Evolutionary conservation across 2,329 filamentous ascomycete species (phyloP).

Genomic region (Fusarium xylarioides): DNA sequence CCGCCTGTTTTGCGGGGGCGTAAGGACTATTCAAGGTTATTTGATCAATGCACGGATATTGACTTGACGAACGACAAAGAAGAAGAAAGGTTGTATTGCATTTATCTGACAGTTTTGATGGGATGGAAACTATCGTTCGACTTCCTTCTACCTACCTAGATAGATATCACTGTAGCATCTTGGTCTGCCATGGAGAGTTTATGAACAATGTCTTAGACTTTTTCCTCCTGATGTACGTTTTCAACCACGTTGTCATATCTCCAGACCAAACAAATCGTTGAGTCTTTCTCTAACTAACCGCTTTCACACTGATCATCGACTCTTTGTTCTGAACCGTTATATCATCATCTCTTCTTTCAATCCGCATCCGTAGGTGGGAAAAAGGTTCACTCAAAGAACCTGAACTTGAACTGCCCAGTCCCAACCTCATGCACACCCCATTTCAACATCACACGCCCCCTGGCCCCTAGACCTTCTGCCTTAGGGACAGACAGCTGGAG

Average conservation of each 20-base stretch:
- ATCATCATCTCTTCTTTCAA: not conserved
- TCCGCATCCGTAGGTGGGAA: slow-evolving; percentile 1
- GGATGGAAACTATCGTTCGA: not conserved
- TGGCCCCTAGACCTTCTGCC: slow-evolving; percentile 17
- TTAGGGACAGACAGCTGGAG: slow-evolving; percentile 11
- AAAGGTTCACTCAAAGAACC: slow-evolving; percentile 11
- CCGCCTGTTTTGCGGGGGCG: slow-evolving; percentile 9
- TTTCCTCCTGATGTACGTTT: slow-evolving; percentile 27
- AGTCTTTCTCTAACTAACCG: not conserved
- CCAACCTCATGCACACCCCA: slow-evolving; percentile 15
- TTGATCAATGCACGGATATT: slow-evolving; percentile 29
- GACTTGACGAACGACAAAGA: slow-evolving; percentile 1
- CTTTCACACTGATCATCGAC: not conserved
- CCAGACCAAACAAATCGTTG: slow-evolving; percentile 5
- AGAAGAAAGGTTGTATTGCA: not conserved
- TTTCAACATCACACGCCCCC: not conserved
- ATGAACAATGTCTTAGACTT: slow-evolving; percentile 13
- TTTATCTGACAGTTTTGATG: not conserved
- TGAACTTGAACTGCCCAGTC: not conserved
- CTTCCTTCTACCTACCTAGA: not conserved
- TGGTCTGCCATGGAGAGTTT: not conserved
- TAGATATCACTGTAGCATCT: not conserved
- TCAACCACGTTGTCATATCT: slow-evolving; percentile 12
- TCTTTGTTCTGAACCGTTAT: not conserved
- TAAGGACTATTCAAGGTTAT: slow-evolving; percentile 18